phyloP scores from a whole-genome alignment of 2,329 filamentous ascomycete species.

The Colletotrichum tropicale region DNA sequence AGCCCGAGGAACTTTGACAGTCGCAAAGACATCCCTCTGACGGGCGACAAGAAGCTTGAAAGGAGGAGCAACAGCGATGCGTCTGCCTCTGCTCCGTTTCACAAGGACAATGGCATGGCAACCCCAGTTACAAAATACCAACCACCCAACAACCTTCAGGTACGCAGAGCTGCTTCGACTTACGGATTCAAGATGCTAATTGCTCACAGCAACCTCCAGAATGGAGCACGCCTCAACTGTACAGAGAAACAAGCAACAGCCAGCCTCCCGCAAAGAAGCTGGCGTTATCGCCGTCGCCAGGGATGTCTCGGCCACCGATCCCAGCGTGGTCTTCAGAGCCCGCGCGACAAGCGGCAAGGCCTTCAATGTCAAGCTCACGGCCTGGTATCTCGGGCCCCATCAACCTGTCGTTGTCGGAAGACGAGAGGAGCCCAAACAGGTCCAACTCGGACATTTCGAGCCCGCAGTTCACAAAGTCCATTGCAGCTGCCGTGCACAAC shows the following conservation, averaged over 20 bases:
- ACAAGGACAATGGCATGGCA: constrained; percentile 27
- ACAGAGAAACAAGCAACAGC: constrained; percentile 37
- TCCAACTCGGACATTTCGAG: constrained; percentile 56
- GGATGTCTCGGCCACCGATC: constrained; percentile 55
- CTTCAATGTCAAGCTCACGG: not conserved
- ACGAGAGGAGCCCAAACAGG: constrained; percentile 62
- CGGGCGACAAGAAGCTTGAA: constrained; percentile 54
- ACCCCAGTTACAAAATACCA: constrained; percentile 27
- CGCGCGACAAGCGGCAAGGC: constrained; percentile 14
- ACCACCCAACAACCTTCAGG: constrained; percentile 37
- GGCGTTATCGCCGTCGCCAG: constrained; percentile 60
- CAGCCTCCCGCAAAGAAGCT: constrained; percentile 58
- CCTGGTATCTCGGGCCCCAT: constrained; percentile 42
- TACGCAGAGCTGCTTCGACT: constrained; percentile 25
- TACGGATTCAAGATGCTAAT: constrained; percentile 12
- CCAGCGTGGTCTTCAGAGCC: constrained; percentile 52
- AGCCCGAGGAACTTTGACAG: constrained; percentile 95
- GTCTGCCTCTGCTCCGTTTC: not conserved
- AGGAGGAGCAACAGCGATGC: constrained; percentile 43
- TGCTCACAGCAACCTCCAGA: constrained; percentile 40
- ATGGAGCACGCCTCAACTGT: constrained; percentile 48
- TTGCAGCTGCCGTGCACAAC: constrained; percentile 36
- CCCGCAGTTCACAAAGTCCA: constrained; percentile 48
- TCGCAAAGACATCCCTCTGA: constrained; percentile 82
- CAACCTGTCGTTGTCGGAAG: constrained; percentile 63